Percentiles rank a stretch among this genome's conserved stretches.
Conservation (phyloP, 2,329 filamentous ascomycete genomes). For the Apiospora arundinis region DNA sequence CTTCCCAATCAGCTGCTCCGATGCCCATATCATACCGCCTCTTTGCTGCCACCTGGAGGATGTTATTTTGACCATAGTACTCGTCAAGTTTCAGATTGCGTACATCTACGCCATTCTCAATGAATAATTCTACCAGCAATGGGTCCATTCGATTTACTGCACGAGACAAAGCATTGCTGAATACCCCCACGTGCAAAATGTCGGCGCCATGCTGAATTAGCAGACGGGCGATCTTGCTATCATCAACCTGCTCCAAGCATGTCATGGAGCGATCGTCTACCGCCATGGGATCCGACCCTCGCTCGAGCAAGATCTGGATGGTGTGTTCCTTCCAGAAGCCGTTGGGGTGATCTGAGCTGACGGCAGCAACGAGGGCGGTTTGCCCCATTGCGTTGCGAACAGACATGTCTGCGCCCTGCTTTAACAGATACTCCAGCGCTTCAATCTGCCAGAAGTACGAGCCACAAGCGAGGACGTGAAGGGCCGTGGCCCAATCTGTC, state of each 20-base stretch:
- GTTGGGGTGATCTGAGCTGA: background rate
- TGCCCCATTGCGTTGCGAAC: background rate
- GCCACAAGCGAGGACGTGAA: background rate
- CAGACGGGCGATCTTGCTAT: background rate
- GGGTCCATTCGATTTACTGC: background rate
- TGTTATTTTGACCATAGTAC: background rate
- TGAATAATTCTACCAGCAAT: background rate
- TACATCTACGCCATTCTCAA: background rate
- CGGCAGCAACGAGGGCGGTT: background rate
- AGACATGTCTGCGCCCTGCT: background rate
- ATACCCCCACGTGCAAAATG: background rate
- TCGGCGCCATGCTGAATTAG: background rate
- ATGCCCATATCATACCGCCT: background rate
- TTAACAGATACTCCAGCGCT: constrained; percentile 12
- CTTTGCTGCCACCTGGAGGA: background rate
- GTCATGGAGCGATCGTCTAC: background rate
- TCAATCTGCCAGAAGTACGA: constrained; percentile 4
- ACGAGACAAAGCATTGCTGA: background rate
- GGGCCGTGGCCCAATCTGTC: background rate
- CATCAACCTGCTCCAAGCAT: background rate
- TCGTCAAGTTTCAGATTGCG: background rate
- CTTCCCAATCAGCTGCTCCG: background rate
- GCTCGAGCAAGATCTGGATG: background rate
- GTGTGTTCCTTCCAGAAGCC: background rate
- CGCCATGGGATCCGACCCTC: background rate